These are phyloP conservation scores for Pelargonium cotyledonis DNA, from an alignment of 441 rosid species.

Conservation along the genomic window DNA sequence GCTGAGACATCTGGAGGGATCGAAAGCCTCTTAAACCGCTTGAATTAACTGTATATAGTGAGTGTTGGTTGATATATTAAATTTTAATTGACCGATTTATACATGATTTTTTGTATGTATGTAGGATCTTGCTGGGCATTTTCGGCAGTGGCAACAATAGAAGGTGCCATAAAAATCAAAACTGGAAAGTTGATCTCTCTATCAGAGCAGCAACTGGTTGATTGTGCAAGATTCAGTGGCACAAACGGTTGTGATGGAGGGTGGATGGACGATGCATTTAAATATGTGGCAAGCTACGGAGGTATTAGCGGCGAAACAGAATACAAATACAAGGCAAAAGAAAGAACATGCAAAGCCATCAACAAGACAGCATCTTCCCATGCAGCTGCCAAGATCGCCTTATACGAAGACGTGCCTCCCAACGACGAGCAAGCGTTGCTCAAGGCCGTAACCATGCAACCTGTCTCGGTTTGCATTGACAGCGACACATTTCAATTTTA, in stretches of 20 bases:
- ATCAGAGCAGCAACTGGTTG: conserved; percentile 38
- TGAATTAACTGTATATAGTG: no score
- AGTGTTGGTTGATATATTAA: no score
- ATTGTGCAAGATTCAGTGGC: conserved; percentile 12
- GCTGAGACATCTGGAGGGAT: no score
- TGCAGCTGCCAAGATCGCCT: not conserved
- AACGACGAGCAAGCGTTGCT: not conserved
- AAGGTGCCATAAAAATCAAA: conserved; percentile 20
- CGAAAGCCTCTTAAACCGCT: no score
- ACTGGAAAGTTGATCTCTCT: not conserved
- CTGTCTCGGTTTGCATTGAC: not conserved
- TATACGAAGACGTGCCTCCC: not conserved
- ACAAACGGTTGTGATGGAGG: conserved; percentile 21
- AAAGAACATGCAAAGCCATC: not conserved
- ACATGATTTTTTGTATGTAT: not conserved
- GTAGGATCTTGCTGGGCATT: conserved; percentile 22
- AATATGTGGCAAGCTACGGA: not conserved
- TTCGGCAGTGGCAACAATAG: conserved; percentile 15
- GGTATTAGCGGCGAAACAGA: not conserved
- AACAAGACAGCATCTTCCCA: no score
- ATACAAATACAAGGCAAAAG: not conserved
- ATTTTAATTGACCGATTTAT: no score
- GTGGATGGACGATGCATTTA: conserved; percentile 15
- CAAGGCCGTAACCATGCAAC: conserved; percentile 4
- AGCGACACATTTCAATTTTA: conserved; percentile 16